These are phyloP conservation scores for Saccharomycopsis capsularis DNA, from an alignment of 805 yeast species.

Conservation along the genomic window DNA sequence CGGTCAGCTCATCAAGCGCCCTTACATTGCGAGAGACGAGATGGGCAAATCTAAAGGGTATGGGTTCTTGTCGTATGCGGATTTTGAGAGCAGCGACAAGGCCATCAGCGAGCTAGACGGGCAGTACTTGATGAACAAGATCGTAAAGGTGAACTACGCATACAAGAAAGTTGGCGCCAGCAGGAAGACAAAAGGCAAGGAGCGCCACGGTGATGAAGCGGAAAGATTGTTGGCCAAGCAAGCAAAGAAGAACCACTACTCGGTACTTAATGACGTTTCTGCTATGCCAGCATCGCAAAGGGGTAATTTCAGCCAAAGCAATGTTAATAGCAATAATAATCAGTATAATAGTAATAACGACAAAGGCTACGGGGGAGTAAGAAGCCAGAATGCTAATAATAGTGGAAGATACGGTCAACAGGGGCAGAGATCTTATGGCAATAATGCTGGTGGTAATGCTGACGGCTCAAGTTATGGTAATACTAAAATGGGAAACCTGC, in stretches of 20 bases:
- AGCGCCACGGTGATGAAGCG: slow-evolving; percentile 70
- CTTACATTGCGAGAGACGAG: slow-evolving; percentile 43
- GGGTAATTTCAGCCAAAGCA: no score
- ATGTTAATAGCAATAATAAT: no score
- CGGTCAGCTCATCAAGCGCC: slow-evolving; percentile 51
- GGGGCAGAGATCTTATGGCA: background rate
- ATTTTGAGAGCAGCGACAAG: slow-evolving; percentile 60
- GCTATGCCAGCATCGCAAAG: no score
- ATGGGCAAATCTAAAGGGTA: slow-evolving; percentile 49
- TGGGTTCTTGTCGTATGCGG: slow-evolving; percentile 60
- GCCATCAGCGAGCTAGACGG: slow-evolving; percentile 68
- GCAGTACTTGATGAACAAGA: slow-evolving; percentile 59
- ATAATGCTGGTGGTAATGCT: no score
- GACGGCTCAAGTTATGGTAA: no score
- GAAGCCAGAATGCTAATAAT: background rate
- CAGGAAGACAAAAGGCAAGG: slow-evolving; percentile 35
- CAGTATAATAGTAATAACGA: no score
- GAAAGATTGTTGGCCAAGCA: slow-evolving; percentile 67
- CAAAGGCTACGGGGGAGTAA: background rate
- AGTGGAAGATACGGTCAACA: background rate
- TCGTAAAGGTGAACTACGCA: slow-evolving; percentile 60
- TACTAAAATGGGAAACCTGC: background rate
- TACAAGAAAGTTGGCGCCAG: slow-evolving; percentile 41
- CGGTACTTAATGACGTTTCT: background rate
- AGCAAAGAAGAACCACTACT: slow-evolving; percentile 36